Evolutionary conservation across 257 asterid genomes (phyloP).

Genomic region (Mitragyna speciosa): DNA sequence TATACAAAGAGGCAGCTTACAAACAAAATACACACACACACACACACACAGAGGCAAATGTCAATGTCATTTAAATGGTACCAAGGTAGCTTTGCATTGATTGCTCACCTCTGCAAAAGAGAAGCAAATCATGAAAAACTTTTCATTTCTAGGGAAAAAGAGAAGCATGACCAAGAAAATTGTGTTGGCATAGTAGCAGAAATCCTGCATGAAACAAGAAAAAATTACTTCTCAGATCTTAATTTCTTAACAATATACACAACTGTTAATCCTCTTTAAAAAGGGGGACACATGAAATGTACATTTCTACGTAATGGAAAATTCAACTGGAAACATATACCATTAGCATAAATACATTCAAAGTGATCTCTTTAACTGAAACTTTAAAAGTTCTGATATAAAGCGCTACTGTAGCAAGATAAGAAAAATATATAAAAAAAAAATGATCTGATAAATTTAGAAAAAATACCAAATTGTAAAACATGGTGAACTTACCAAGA

Average conservation of each 20-base stretch:
- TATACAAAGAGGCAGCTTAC: background rate
- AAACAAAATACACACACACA: too few species aligned
- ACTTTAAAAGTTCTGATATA: background rate
- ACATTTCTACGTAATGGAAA: background rate
- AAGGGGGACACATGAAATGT: background rate
- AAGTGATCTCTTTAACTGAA: background rate
- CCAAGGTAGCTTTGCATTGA: slow-evolving; percentile 5
- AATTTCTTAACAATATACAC: background rate
- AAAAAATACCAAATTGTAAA: background rate
- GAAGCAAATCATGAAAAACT: slow-evolving; percentile 97
- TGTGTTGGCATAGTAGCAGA: slow-evolving; percentile 95
- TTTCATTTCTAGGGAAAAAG: slow-evolving; percentile 79
- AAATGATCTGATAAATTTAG: background rate
- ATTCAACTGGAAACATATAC: background rate
- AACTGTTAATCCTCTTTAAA: too few species aligned
- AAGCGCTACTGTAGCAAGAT: background rate
- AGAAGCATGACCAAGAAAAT: slow-evolving; percentile 76
- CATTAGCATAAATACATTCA: background rate
- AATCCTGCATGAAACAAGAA: slow-evolving; percentile 60
- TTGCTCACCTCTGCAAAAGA: slow-evolving; percentile 89
- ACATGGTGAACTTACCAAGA: slow-evolving; percentile 56
- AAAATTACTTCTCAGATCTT: background rate
- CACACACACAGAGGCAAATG: too few species aligned
- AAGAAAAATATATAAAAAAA: background rate
- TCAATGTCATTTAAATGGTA: slow-evolving; percentile 8